A percentile compares a stretch with the other conserved stretches of the same genome.
phyloP scores from a whole-genome alignment of 139 green algal species.

The Limnomonas spitsbergensis region DNA sequence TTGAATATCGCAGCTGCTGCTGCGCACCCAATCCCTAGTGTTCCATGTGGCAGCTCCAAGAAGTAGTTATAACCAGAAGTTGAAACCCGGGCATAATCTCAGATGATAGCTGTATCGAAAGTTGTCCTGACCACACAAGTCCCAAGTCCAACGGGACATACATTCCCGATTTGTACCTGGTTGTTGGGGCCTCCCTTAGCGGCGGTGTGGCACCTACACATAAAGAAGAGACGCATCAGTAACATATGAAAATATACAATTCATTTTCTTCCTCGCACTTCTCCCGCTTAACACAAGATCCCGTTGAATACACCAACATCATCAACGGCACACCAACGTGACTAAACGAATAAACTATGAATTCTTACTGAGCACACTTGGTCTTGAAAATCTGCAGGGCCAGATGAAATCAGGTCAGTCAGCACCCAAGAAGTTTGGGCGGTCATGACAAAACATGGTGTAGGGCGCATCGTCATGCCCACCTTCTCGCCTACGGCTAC shows the following conservation, averaged over 20 bases:
- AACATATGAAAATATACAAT: neutral
- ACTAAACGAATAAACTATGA: neutral
- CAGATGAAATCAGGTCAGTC: neutral
- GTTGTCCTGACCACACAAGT: too few species aligned
- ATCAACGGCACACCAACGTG: neutral
- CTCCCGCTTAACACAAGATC: neutral
- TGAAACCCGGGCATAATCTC: too few species aligned
- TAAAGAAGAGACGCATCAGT: constrained; percentile 8
- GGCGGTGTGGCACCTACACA: constrained; percentile 88
- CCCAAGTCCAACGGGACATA: too few species aligned
- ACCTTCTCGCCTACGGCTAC: constrained; percentile 10
- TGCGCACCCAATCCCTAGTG: too few species aligned
- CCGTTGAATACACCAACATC: neutral
- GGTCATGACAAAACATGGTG: too few species aligned
- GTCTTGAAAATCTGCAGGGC: constrained; percentile 89
- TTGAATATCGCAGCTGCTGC: too few species aligned
- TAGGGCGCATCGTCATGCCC: too few species aligned
- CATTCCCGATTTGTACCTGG: too few species aligned
- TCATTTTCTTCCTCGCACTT: neutral
- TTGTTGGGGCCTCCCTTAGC: constrained; percentile 93
- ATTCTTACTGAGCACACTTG: constrained; percentile 69
- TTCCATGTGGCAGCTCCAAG: too few species aligned
- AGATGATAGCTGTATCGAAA: too few species aligned
- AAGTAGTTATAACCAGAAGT: too few species aligned
- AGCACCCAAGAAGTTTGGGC: neutral